Conservation (phyloP, 2,329 filamentous ascomycete genomes). For the Epichloe gansuensis region DNA sequence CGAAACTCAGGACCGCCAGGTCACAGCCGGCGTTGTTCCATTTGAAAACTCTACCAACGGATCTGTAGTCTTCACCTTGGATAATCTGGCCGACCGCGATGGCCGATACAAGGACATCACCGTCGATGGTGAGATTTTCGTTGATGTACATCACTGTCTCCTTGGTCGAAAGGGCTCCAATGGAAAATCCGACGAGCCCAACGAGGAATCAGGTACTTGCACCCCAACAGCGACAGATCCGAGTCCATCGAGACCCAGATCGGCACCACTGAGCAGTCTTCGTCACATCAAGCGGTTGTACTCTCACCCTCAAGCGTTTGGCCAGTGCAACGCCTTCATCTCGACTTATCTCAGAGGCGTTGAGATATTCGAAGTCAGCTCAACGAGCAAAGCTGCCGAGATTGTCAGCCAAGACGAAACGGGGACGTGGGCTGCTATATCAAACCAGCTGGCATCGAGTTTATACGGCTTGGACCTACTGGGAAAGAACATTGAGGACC, state of each 20-base stretch:
- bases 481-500: conserved; percentile 57
- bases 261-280: conserved; percentile 38
- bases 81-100: conserved; percentile 69
- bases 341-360: conserved; percentile 53
- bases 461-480: conserved; percentile 57
- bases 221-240: conserved; percentile 38
- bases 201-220: conserved; percentile 28
- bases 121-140: conserved; percentile 73
- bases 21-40: conserved; percentile 68
- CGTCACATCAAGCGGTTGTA: conserved; percentile 62
- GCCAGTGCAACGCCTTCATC: conserved; percentile 74
- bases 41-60: conserved; percentile 97
- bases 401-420: conserved; percentile 49
- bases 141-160: conserved; percentile 80
- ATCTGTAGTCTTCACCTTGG: conserved; percentile 77
- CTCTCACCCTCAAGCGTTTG: conserved; percentile 91
- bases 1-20: conserved; percentile 53
- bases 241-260: conserved; percentile 29
- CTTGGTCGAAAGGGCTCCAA: conserved; percentile 38
- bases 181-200: conserved; percentile 15
- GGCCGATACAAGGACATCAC: conserved; percentile 51
- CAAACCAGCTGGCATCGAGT: conserved; percentile 59
- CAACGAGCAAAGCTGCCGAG: conserved; percentile 75
- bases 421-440: conserved; percentile 62
- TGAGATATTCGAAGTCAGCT: conserved; percentile 74